Conservation (phyloP, 164 flowering plant genomes). For the Hamamelis virginiana region DNA sequence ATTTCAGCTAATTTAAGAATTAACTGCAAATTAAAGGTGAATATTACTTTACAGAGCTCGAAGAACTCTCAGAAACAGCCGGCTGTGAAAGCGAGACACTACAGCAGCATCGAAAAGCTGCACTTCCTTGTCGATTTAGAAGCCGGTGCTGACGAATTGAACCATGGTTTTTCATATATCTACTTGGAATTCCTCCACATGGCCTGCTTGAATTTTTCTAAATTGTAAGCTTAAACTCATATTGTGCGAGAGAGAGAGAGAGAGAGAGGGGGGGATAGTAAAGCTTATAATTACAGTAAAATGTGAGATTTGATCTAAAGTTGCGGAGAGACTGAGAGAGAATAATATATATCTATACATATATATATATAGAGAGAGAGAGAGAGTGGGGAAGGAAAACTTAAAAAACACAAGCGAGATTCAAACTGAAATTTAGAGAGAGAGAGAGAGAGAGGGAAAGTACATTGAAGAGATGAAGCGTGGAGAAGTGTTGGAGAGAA, state of each 20-base stretch:
- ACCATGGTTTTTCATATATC: background rate
- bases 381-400: slow-evolving; percentile 15
- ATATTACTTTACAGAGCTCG: slow-evolving; percentile 39
- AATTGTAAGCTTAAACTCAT: background rate
- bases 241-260: background rate
- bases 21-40: background rate
- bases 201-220: slow-evolving; percentile 16
- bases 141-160: slow-evolving; percentile 2
- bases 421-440: too few species aligned
- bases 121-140: background rate
- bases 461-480: slow-evolving; percentile 42
- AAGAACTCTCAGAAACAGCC: slow-evolving; percentile 22
- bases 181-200: slow-evolving; percentile 11
- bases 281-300: too few species aligned
- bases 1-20: background rate
- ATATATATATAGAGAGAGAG: background rate
- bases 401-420: too few species aligned
- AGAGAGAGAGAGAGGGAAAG: slow-evolving; percentile 13
- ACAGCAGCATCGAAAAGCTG: slow-evolving; percentile 35
- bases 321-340: background rate
- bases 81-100: slow-evolving; percentile 29
- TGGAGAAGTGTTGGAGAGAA: slow-evolving; percentile 39
- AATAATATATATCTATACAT: too few species aligned
- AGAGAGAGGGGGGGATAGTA: background rate
- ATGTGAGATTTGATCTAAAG: too few species aligned